Evolutionary conservation across 2,329 filamentous ascomycete species (phyloP), one percentile per base, ranked within the genome.

Genomic region (Beauveria brongniartii): DNA sequence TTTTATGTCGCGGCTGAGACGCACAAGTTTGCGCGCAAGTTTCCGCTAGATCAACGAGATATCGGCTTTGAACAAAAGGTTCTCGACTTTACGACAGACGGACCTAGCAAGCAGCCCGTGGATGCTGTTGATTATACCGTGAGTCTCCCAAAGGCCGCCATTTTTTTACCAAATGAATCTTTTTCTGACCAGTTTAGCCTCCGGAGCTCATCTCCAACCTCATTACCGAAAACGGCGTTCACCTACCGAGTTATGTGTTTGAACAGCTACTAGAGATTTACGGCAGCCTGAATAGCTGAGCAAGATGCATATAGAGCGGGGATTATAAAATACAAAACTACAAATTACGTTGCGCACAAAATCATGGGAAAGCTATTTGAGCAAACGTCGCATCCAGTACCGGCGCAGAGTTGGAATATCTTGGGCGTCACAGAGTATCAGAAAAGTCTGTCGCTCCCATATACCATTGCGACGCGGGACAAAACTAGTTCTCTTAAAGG

Each of bases 1-100:
- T 91, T 97, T 67, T 96, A 95, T 69, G 92, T 96, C 20, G 92
- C 94, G 5, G 89, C 89, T 1, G 94, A 99, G 78, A 95, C 90
- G 68, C 94, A 99, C 79, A 99, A 99, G 77, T 97, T 99, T 71
- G 91, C 95, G 51, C 83, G 92, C 68, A 82, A 94, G 60, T 94
- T 92, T 68, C 91, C 93, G 1, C 77, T 94, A 24, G 86, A 88
- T 64, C 91, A 96, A 74, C 85, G 87, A 62, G 90, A 94, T 70
- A 77, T 96, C 62, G 90, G 90, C 0, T 78, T 96, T 65, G 83
- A 88, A 70, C 91, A 96, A 74, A 82, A 85, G 40, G 82, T 95
- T 16, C 80, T 94, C 62, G 84, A 90, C 54, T 95, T 94, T 72
- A 80, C 80, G 67, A 84, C 83, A 1, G 78, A 82, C 5, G 77